Percentiles rank a stretch among this genome's conserved stretches.
phyloP scores from a whole-genome alignment of 2,329 filamentous ascomycete species.

The Mollisia scopiformis region DNA sequence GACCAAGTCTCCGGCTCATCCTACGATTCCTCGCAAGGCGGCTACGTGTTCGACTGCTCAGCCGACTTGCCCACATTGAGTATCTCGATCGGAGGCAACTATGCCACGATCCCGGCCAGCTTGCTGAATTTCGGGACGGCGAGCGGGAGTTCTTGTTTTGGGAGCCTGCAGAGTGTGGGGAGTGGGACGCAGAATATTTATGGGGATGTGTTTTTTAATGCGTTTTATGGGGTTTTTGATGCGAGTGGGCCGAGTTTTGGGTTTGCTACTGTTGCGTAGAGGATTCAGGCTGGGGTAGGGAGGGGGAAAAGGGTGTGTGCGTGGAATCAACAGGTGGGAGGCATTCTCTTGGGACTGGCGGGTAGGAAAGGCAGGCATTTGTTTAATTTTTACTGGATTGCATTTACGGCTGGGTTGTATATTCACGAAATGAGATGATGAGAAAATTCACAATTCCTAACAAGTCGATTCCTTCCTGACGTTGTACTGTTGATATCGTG shows the following conservation, averaged over 20 bases:
- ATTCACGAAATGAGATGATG: too few relatives aligned
- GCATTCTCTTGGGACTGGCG: not conserved
- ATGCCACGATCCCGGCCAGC: conserved; percentile 38
- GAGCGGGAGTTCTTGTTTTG: conserved; percentile 37
- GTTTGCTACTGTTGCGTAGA: conserved; percentile 30
- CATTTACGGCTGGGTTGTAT: too few relatives aligned
- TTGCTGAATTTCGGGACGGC: conserved; percentile 40
- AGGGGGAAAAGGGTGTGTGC: not conserved
- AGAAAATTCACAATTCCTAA: too few relatives aligned
- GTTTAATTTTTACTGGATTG: not conserved
- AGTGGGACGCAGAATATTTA: conserved; percentile 34
- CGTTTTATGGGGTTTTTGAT: conserved; percentile 36
- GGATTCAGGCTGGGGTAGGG: not conserved
- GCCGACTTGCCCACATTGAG: conserved; percentile 39
- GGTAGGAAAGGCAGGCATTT: not conserved
- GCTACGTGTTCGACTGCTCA: conserved; percentile 41
- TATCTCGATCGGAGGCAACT: conserved; percentile 36
- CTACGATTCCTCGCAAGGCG: conserved; percentile 34
- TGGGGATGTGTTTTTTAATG: conserved; percentile 39
- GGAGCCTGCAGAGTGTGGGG: conserved; percentile 39
- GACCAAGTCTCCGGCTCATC: conserved; percentile 35
- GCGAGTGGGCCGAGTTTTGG: conserved; percentile 31
- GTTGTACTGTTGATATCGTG: too few relatives aligned
- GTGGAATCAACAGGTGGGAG: not conserved
- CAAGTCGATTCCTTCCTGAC: too few relatives aligned